A percentile compares a stretch with the other conserved stretches of the same genome.
Evolutionary conservation across 2,329 filamentous ascomycete species (phyloP).

Genomic region (Scedosporium apiospermum): DNA sequence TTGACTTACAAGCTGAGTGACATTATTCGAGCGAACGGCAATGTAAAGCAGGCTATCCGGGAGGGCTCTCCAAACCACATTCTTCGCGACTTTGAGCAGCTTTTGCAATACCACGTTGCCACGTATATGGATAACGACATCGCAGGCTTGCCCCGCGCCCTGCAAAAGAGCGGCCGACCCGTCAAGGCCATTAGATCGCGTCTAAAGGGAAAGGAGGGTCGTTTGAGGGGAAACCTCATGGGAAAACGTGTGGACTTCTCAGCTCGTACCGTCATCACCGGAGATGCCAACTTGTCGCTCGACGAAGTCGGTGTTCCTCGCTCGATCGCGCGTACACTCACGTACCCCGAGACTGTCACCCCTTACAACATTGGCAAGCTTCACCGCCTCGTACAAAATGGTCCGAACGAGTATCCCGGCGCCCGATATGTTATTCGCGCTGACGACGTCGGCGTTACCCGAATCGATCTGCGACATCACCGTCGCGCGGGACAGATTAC

Average conservation of each 20-base stretch:
- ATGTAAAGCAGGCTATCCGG: constrained; percentile 81
- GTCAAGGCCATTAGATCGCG: constrained; percentile 95
- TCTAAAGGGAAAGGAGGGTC: constrained; percentile 97
- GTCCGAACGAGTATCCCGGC: constrained; percentile 88
- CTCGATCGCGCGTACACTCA: constrained; percentile 85
- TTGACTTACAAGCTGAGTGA: constrained; percentile 98
- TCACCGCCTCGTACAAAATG: constrained; percentile 81
- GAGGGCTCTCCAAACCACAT: constrained; percentile 91
- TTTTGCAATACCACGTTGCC: constrained; percentile 95
- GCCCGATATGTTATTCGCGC: constrained; percentile 94
- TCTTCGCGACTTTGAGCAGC: constrained; percentile 76
- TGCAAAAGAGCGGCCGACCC: constrained; percentile 94
- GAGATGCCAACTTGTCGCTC: constrained; percentile 90
- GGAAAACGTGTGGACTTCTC: constrained; percentile 99
- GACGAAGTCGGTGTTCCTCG: constrained; percentile 96
- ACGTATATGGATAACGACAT: constrained; percentile 99
- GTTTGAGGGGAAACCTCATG: constrained; percentile 97
- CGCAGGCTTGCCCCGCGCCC: constrained; percentile 82
- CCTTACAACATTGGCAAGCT: constrained; percentile 95
- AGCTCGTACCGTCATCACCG: constrained; percentile 98
- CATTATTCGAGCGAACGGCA: constrained; percentile 94
- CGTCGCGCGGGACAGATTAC: constrained; percentile 78
- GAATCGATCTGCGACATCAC: constrained; percentile 91
- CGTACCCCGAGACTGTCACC: constrained; percentile 94
- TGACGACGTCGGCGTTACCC: constrained; percentile 57